These are phyloP conservation scores for Cyclotella distinguenda DNA, from an alignment of 108 stramenopile species.

Conservation along the genomic window DNA sequence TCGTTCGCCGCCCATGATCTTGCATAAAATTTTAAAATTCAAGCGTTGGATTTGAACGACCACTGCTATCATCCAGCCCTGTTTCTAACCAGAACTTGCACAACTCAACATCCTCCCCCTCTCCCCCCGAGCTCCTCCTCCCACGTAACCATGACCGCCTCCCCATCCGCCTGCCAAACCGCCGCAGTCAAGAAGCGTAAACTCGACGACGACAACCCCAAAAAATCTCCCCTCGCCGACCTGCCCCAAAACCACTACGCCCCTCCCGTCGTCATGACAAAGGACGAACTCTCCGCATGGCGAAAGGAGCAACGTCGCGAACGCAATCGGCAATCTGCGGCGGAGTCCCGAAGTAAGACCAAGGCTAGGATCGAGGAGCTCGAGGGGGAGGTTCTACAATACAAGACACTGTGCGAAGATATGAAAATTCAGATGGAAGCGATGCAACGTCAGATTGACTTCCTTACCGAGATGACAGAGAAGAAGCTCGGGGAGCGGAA, in stretches of 20 bases:
- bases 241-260: constrained; percentile 35
- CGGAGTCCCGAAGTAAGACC: constrained; percentile 62
- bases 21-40: too few relatives aligned
- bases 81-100: not conserved
- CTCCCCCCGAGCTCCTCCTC: not conserved
- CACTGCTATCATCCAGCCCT: not conserved
- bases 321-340: constrained; percentile 75
- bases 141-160: not conserved
- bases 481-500: not conserved
- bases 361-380: constrained; percentile 61
- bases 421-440: constrained; percentile 26
- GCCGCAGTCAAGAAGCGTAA: constrained; percentile 30
- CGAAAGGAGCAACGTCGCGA: constrained; percentile 78
- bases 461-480: constrained; percentile 13
- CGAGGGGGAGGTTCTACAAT: constrained; percentile 56
- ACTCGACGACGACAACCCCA: not conserved
- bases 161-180: not conserved
- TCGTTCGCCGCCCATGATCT: too few relatives aligned
- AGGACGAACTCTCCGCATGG: constrained; percentile 68
- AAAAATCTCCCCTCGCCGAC: constrained; percentile 32
- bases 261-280: constrained; percentile 49
- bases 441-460: constrained; percentile 35
- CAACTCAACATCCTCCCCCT: not conserved
- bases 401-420: constrained; percentile 51
- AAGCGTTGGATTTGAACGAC: not conserved